phyloP scores from a whole-genome alignment of 2,329 filamentous ascomycete species.

The Exophiala viscosa region DNA sequence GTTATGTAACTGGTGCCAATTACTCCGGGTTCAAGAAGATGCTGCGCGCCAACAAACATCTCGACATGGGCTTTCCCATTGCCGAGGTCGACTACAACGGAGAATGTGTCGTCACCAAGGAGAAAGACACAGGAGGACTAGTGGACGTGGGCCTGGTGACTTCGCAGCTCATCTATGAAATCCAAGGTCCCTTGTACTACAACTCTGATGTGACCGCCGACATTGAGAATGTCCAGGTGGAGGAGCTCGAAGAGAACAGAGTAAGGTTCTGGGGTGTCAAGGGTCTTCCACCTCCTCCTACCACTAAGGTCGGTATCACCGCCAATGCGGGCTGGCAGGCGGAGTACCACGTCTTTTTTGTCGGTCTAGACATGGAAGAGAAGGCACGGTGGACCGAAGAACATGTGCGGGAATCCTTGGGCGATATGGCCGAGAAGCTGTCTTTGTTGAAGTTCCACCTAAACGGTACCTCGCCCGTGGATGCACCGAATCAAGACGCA shows the following conservation, averaged over 20 bases:
- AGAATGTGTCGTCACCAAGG: constrained; percentile 41
- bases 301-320: constrained; percentile 44
- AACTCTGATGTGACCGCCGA: constrained; percentile 46
- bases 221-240: constrained; percentile 34
- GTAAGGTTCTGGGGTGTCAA: constrained; percentile 32
- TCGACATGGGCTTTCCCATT: constrained; percentile 44
- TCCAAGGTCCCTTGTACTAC: constrained; percentile 47
- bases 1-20: too few relatives aligned
- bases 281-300: constrained; percentile 40
- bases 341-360: constrained; percentile 39
- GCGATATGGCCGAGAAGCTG: constrained; percentile 18
- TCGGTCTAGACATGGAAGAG: constrained; percentile 37
- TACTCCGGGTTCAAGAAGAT: too few relatives aligned
- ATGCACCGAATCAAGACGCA: constrained; percentile 35
- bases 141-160: constrained; percentile 48
- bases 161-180: constrained; percentile 49
- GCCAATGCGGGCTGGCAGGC: constrained; percentile 40
- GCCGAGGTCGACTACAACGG: constrained; percentile 41
- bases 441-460: constrained; percentile 20
- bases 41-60: too few relatives aligned
- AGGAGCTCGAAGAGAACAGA: constrained; percentile 34
- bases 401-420: constrained; percentile 36
- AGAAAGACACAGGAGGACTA: constrained; percentile 35
- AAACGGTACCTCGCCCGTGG: constrained; percentile 14
- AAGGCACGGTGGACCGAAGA: constrained; percentile 37